These are phyloP conservation scores for Polygonum aviculare DNA, from an alignment of 148 eudicot species.

Conservation along the genomic window DNA sequence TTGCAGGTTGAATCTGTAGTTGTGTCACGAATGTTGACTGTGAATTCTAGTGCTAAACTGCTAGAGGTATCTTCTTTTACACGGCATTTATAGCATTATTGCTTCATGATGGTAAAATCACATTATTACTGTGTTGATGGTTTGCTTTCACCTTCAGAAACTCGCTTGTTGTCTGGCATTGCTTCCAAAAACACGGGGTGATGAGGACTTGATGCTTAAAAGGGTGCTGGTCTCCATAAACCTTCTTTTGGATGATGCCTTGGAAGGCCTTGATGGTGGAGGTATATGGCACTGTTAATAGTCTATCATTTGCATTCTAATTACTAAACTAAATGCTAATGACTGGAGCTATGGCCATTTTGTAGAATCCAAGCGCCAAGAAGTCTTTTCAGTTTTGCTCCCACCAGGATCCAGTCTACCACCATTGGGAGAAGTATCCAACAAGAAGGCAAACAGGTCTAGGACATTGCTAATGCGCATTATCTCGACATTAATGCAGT, in stretches of 20 bases:
- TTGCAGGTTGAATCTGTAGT: conserved; percentile 82
- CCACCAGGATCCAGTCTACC: conserved; percentile 74
- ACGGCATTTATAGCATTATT: conserved; percentile 4
- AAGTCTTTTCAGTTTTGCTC: conserved; percentile 46
- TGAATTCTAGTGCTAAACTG: conserved; percentile 36
- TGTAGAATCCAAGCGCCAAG: conserved; percentile 47
- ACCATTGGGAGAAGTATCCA: conserved; percentile 39
- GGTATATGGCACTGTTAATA: conserved; percentile 30
- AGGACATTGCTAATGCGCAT: conserved; percentile 43
- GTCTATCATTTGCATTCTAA: conserved; percentile 4
- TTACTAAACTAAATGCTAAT: conserved; percentile 5
- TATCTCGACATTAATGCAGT: conserved; percentile 48
- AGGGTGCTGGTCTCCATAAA: conserved; percentile 53
- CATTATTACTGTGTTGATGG: not conserved
- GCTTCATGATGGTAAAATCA: not conserved
- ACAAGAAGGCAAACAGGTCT: conserved; percentile 32
- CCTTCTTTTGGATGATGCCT: conserved; percentile 49
- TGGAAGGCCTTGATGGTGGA: conserved; percentile 91
- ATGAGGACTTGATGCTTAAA: conserved; percentile 70
- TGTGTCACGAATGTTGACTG: conserved; percentile 56
- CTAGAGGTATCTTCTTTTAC: conserved; percentile 41
- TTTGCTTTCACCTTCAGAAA: conserved; percentile 40
- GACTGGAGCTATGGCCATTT: conserved; percentile 9
- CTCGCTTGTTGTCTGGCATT: conserved; percentile 66
- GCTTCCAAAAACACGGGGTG: conserved; percentile 85